A percentile compares a stretch with the other conserved stretches of the same genome.
phyloP scores from a whole-genome alignment of 148 eudicot species.

The Salicornia ramosissima region DNA sequence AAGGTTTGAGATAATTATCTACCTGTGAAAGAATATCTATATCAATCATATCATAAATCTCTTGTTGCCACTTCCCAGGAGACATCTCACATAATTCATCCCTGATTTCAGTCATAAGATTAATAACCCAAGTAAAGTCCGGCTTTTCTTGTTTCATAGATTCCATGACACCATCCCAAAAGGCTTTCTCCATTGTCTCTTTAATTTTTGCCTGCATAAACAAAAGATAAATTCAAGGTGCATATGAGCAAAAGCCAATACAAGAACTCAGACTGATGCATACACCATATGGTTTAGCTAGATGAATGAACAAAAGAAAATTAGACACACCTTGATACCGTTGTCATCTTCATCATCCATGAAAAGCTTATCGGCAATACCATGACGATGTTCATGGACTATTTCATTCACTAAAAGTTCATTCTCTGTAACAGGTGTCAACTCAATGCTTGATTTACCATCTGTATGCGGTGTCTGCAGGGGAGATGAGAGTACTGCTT shows the following conservation, averaged over 20 bases:
- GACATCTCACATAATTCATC: conserved; percentile 85
- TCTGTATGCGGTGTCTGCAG: conserved; percentile 20
- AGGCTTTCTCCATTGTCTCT: conserved; percentile 84
- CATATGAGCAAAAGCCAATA: neutral
- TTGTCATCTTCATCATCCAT: conserved; percentile 37
- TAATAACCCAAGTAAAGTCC: conserved; percentile 65
- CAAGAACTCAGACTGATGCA: neutral
- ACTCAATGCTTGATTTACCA: conserved; percentile 10
- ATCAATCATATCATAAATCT: conserved; percentile 65
- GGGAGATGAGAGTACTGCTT: conserved; percentile 35
- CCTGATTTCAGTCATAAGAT: conserved; percentile 82
- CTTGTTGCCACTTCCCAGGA: conserved; percentile 76
- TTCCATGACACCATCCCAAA: conserved; percentile 82
- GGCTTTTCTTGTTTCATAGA: conserved; percentile 69
- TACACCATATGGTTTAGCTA: neutral
- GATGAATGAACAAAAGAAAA: neutral
- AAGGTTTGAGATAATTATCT: conserved; percentile 12
- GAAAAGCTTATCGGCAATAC: conserved; percentile 42
- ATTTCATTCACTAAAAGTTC: conserved; percentile 74
- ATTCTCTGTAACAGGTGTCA: conserved; percentile 43
- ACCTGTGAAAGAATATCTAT: conserved; percentile 77
- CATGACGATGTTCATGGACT: conserved; percentile 60
- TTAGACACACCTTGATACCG: conserved; percentile 48
- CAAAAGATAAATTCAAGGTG: conserved; percentile 11
- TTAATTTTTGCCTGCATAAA: conserved; percentile 51